Conservation (phyloP, 805 yeast species). For the Zygosaccharomyces rouxii region DNA sequence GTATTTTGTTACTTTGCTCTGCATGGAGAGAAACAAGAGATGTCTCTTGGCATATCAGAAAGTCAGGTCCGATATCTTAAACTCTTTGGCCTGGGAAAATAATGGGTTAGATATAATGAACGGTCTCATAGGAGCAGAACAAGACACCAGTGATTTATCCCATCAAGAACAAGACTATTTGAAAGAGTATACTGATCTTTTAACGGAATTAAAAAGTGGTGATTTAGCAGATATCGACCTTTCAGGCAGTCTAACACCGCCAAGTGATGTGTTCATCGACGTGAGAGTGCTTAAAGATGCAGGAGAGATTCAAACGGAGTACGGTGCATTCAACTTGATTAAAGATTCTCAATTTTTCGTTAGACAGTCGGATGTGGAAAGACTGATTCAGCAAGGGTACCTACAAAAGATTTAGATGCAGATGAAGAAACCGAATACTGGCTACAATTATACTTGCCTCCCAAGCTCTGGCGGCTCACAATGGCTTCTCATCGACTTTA, state of each 20-base stretch:
- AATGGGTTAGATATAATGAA: constrained; percentile 37
- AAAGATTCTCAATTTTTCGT: constrained; percentile 94
- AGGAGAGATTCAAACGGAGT: constrained; percentile 96
- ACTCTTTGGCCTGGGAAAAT: constrained; percentile 67
- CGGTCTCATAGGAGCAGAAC: constrained; percentile 32
- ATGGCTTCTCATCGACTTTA: neutral
- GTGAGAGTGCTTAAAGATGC: constrained; percentile 91
- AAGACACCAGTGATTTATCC: constrained; percentile 50
- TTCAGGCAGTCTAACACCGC: constrained; percentile 87
- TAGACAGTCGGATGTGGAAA: constrained; percentile 88
- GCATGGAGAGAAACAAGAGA: constrained; percentile 84
- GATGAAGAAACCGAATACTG: neutral
- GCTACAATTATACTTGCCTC: neutral
- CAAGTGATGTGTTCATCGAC: constrained; percentile 85
- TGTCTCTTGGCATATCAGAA: constrained; percentile 82
- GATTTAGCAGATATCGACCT: constrained; percentile 78
- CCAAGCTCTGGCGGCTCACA: neutral
- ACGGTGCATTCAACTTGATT: constrained; percentile 89
- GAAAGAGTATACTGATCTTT: constrained; percentile 61
- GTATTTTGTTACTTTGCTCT: constrained; percentile 52
- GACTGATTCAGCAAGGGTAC: constrained; percentile 91
- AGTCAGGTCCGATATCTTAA: constrained; percentile 63
- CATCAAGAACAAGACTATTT: constrained; percentile 78
- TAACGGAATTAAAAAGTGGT: constrained; percentile 69
- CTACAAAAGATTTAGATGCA: constrained; percentile 57